Conservation (phyloP, 306 rosid species). For the Dalbergia oliveri region DNA sequence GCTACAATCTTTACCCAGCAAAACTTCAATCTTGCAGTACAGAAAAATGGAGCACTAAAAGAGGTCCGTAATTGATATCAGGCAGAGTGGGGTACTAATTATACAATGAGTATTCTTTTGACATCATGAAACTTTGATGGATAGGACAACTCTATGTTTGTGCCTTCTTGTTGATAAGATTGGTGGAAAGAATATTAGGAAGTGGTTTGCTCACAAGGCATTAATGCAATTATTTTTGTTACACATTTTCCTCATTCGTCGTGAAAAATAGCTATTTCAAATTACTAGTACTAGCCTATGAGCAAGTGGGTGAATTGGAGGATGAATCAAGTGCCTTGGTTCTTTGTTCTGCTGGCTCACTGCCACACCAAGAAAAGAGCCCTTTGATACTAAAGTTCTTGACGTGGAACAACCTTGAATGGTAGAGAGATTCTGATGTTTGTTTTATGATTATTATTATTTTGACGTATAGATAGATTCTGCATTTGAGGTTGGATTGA, state of each 20-base stretch:
- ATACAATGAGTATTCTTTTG: slow-evolving; percentile 4
- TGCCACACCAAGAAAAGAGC: neutral
- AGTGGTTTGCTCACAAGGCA: slow-evolving; percentile 8
- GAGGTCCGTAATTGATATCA: neutral
- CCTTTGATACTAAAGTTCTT: neutral
- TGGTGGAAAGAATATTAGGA: neutral
- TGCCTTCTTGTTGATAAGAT: neutral
- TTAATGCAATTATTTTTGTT: slow-evolving; percentile 13
- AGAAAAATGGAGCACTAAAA: neutral
- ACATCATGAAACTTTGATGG: neutral
- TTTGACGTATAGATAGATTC: neutral
- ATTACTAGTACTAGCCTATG: neutral
- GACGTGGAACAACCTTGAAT: neutral
- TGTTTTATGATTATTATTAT: neutral
- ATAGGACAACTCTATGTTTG: neutral
- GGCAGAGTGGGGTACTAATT: neutral
- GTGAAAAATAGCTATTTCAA: neutral
- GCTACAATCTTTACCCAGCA: neutral
- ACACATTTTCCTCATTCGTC: neutral
- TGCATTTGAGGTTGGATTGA: slow-evolving; percentile 3
- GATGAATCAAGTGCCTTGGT: slow-evolving; percentile 3
- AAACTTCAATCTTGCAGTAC: neutral
- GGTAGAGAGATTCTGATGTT: neutral
- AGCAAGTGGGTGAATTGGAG: slow-evolving; percentile 16
- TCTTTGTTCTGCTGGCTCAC: neutral